Conservation (phyloP, 169 alveolate genomes). For the Cryptosporidium ubiquitum region DNA sequence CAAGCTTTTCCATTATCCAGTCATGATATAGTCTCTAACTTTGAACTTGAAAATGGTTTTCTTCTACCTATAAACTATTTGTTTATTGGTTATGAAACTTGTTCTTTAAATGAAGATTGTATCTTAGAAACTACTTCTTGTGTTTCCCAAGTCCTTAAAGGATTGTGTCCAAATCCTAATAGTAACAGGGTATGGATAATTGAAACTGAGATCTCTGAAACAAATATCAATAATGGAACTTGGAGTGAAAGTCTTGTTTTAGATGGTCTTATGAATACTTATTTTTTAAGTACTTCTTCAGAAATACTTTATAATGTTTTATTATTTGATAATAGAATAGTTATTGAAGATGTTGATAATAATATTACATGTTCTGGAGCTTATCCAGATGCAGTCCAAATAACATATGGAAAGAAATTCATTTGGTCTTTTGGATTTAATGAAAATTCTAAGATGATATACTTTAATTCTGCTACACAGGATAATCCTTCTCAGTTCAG, state of each 20-base stretch:
- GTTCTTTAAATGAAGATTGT: constrained; percentile 28
- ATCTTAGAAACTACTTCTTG: not conserved
- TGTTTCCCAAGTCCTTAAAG: constrained; percentile 36
- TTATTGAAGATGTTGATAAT: not conserved
- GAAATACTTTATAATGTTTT: not conserved
- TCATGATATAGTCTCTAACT: not conserved
- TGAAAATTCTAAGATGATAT: not conserved
- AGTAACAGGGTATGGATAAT: not conserved
- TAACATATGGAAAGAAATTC: not conserved
- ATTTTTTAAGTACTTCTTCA: not conserved
- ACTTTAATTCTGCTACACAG: constrained; percentile 6
- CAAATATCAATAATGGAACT: constrained; percentile 45
- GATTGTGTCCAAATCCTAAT: not conserved
- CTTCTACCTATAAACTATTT: not conserved
- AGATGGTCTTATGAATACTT: constrained; percentile 9
- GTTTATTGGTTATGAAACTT: constrained; percentile 45
- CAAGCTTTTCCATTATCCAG: not conserved
- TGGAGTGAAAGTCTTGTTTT: constrained; percentile 16
- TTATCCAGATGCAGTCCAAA: not conserved
- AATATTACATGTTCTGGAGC: constrained; percentile 36
- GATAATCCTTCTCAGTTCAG: not conserved
- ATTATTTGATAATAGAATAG: constrained; percentile 30
- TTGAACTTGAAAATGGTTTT: not conserved
- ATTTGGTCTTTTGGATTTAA: constrained; percentile 42
- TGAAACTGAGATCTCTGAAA: constrained; percentile 8